Evolutionary conservation across 1,139 yeast species (phyloP), one percentile per base, ranked within the genome.

Genomic region (Blastobotrys niveus): DNA sequence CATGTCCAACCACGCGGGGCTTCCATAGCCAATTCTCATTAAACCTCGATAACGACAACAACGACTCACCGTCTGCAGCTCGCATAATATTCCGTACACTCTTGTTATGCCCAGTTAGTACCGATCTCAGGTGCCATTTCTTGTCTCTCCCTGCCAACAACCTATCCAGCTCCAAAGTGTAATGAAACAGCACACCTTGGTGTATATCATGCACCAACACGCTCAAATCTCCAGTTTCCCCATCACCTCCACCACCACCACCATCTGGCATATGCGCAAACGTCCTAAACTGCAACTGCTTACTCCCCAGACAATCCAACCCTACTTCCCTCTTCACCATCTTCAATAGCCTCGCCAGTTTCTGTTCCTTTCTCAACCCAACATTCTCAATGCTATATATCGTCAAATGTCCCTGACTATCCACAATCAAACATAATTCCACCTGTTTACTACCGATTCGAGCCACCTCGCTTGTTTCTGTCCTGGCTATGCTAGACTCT

Each of bases 101-200:
- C 59, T 87, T 88, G 43, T 79, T 74, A 57, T 87, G 96, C 0
- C 97, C 97, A 5, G 93, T 88, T 46, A 81, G 76, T 55, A 82
- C 50, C 12, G 52, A 45, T 19, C 45, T 38, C 34, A 39, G 43
- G 32, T 25, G 24, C 43, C 39, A 52, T 14, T 20, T 34, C 21
- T 35, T 25, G 7, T 24, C 25, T 18, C 15, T 38, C 9, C 41
- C 38, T 1, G 31, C 34, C 26, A 48, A 29, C 29, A 48, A 33
- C 21, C 25, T 18, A 15, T 43, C 48, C 9, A 48, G 35, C 22
- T 38, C 37, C 33, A 49, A 19, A 5, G 40, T 38, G 71, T 50
- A 12, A 70, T 66, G 34, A 61, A 54, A 9, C 67, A 66, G 14
- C 76, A 62, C 33, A 73, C 65, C 54, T 70, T 67, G 53, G 73